Base-by-base conservation (phyloP, 1,284 basidiomycete genomes). In the Boletus mariae region DNA sequence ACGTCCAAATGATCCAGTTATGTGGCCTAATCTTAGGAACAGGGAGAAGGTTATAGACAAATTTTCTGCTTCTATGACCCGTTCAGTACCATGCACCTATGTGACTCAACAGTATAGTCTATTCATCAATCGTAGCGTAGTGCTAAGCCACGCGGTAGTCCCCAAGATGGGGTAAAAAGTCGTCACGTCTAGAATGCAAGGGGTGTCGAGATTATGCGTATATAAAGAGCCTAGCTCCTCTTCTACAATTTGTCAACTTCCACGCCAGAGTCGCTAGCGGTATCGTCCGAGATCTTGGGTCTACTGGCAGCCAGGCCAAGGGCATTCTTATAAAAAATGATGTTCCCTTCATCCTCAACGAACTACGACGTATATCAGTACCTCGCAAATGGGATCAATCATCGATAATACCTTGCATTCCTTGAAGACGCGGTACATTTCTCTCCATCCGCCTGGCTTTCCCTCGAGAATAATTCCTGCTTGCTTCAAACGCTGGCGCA, bases 321-420 rank as follows among this genome's bases (percentile, higher is more conserved):
- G 4, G 86, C 81, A 65, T 98, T 91, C 79, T 94, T 94, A 84
- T 87, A 98, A 78, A 98, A 97, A 53, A 94, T 70, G 57, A 97
- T 82, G 65, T 93, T 85, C 52, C 92, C 93, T 64, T 92, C 88
- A 67, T 97, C 93, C 73, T 98, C 94, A 50, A 97, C 88, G 71
- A 93, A 96, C 84, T 85, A 52, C 49, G 49, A 51, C 60, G 59
- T 32, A 54, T 45, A 43, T 71, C 34, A 60, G 59, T 13, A 53
- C 46, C n/a, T 40, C 2, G 6, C n/a, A 34, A 51, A 45, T 56
- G 41, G 55, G 28, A 42, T 8, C n/a, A 9, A 51, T 8, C 9
- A 15, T 25, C 9, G 13, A 43, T 11, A 51, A 28, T 60, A 84
- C 82, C 76, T 85, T 88, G 86, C 90, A 92, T 62, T 85, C 78